phyloP scores from a whole-genome alignment of 2,329 filamentous ascomycete species.

The Talaromyces albobiverticillius region DNA sequence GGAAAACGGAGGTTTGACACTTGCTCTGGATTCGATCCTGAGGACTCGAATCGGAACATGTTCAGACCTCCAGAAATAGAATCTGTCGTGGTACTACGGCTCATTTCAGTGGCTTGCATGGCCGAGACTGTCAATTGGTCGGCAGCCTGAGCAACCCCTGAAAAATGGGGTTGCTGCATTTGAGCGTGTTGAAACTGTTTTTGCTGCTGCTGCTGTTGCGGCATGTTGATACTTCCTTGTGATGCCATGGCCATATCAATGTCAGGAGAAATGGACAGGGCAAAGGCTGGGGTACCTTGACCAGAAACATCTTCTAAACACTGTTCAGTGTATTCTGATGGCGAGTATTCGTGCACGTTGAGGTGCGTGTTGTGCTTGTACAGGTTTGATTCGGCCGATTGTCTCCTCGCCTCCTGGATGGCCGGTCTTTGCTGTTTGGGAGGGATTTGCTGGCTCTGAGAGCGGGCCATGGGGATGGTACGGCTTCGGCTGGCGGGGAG shows the following conservation, averaged over 20 bases:
- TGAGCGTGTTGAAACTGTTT: constrained; percentile 21
- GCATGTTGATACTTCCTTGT: constrained; percentile 21
- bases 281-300: constrained; percentile 20
- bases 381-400: constrained; percentile 29
- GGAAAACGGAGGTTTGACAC: constrained; percentile 26
- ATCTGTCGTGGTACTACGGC: constrained; percentile 44
- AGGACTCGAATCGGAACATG: constrained; percentile 45
- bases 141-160: constrained; percentile 20
- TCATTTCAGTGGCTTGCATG: constrained; percentile 40
- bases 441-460: constrained; percentile 37
- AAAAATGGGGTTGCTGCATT: constrained; percentile 8
- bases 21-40: constrained; percentile 34
- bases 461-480: constrained; percentile 36
- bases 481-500: constrained; percentile 23
- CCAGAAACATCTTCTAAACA: constrained; percentile 30
- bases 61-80: constrained; percentile 41
- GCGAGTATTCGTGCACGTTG: constrained; percentile 42
- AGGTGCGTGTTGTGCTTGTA: constrained; percentile 31
- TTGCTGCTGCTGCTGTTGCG: constrained; percentile 18
- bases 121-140: constrained; percentile 26
- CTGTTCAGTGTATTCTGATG: constrained; percentile 40
- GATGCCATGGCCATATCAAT: constrained; percentile 21
- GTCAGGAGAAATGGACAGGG: constrained; percentile 26
- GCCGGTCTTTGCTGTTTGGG: constrained; percentile 25
- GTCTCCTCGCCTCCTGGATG: constrained; percentile 26